Conservation (phyloP, 2,329 filamentous ascomycete species). For the Lasiodiplodia hormozganensis region DNA sequence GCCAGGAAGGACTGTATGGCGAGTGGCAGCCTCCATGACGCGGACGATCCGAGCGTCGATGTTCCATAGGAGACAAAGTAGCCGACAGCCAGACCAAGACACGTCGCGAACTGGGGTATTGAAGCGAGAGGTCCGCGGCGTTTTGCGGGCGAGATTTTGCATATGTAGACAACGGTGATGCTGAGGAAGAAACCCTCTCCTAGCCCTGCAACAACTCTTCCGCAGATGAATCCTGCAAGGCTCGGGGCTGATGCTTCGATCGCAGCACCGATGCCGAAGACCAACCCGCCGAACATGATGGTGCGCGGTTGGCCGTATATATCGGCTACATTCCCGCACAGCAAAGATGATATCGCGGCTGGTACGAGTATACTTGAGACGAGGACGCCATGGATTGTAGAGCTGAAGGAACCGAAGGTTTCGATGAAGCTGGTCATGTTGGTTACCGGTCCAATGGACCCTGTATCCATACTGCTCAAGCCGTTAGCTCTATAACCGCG, state of each 20-base stretch:
- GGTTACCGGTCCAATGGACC: constrained; percentile 66
- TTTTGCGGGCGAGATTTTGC: constrained; percentile 64
- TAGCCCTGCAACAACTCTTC: constrained; percentile 62
- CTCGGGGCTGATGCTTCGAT: constrained; percentile 55
- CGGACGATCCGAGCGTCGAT: constrained; percentile 52
- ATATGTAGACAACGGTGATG: constrained; percentile 55
- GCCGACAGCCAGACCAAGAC: constrained; percentile 59
- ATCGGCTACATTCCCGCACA: constrained; percentile 65
- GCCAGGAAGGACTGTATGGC: constrained; percentile 55
- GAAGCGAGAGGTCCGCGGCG: constrained; percentile 60
- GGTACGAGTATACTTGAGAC: constrained; percentile 67
- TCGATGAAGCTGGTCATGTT: constrained; percentile 62
- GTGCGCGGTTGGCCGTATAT: constrained; percentile 57
- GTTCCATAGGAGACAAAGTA: constrained; percentile 69
- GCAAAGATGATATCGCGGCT: constrained; percentile 61
- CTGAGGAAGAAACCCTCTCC: constrained; percentile 66
- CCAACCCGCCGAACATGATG: constrained; percentile 57
- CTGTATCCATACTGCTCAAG: constrained; percentile 52
- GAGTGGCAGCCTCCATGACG: constrained; percentile 65
- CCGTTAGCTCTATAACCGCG: too few species aligned
- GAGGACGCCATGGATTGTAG: constrained; percentile 62
- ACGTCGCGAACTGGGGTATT: constrained; percentile 60
- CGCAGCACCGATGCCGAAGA: constrained; percentile 56
- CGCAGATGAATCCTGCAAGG: constrained; percentile 62
- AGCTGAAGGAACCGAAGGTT: constrained; percentile 59